These are phyloP conservation scores for Paraurostyla sp. DNA, from an alignment of 73 alveolate genomes.

Conservation along the genomic window DNA sequence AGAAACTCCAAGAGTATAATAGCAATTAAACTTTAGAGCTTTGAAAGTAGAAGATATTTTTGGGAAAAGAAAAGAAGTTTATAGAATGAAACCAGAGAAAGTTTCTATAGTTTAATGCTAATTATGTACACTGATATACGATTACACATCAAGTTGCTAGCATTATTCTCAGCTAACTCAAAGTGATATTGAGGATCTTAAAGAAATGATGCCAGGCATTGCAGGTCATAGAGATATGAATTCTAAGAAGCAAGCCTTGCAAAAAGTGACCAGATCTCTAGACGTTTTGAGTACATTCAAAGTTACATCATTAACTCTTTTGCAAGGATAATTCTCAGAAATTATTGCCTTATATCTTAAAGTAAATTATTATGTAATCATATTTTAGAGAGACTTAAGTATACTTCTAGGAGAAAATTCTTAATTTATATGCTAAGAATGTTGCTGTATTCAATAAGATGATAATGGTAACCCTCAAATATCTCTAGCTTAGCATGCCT, in stretches of 20 bases:
- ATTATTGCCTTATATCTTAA: constrained; percentile 29
- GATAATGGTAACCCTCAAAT: not conserved
- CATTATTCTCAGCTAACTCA: constrained; percentile 33
- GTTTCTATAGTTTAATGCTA: constrained; percentile 31
- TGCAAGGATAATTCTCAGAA: constrained; percentile 46
- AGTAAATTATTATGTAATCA: not conserved
- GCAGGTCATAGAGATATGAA: constrained; percentile 36
- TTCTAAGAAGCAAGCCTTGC: constrained; percentile 20
- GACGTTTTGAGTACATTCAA: constrained; percentile 52
- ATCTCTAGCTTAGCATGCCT: constrained; percentile 45
- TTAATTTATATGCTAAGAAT: constrained; percentile 39
- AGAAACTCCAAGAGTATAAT: constrained; percentile 3
- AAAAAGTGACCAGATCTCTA: constrained; percentile 40
- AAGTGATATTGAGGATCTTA: constrained; percentile 47
- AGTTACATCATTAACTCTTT: constrained; percentile 31
- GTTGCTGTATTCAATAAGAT: constrained; percentile 5
- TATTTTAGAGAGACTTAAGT: constrained; percentile 44
- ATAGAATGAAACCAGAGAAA: constrained; percentile 53
- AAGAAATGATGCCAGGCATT: constrained; percentile 58
- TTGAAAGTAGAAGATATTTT: not conserved
- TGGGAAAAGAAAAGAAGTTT: constrained; percentile 37
- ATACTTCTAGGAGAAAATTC: constrained; percentile 55
- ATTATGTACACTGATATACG: constrained; percentile 16
- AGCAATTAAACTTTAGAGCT: constrained; percentile 1
- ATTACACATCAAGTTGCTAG: constrained; percentile 4